Evolutionary conservation across 2,329 filamentous ascomycete species (phyloP), one percentile per base, ranked within the genome.

Genomic region (Ceratocystis smalleyi): DNA sequence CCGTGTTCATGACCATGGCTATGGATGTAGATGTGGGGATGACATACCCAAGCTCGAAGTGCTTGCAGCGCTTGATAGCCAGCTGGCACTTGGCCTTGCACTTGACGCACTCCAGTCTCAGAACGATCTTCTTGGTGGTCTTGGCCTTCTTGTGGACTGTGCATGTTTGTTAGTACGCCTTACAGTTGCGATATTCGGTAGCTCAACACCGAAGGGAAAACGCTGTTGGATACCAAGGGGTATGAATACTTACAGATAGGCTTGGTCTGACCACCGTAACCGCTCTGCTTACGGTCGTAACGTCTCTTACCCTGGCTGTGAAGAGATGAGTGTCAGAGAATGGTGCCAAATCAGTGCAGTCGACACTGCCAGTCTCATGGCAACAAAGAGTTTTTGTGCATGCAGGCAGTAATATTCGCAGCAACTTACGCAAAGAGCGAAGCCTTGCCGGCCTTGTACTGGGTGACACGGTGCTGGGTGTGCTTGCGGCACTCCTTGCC

Each of bases 201-300:
- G n/a, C 22, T 17, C 22, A 19, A 19, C 47, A 24, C 10, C 3
- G 19, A 49, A 19, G 47, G 12, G 22, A 17, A 24, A 6, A 32
- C 12, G 27, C 10, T 7, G 15, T 32, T n/a, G 51, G 51, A 15
- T 17, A 24, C 10, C 15, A 27, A n/a, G 59, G 51, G 8, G 30
- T 12, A 1, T 5, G n/a, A 43, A 17, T 67, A 64, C 65, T 64
- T 65, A 67, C 65, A 99, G 76, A 99, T 91, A 74, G 95, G 94
- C 84, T 99, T 99, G 75, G 94, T 99, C 84, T 99, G 94, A 91
- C 94, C 94, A 89, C 94, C 94, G 77, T 96, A 97, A 89, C 92
- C 92, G 78, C 87, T 90, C 83, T 97, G 92, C 85, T 97, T 97
- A 77, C 91, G 86, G 82, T 95, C 91, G 83, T 97, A 97, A 87